A percentile compares a stretch with the other conserved stretches of the same genome.
phyloP scores from a whole-genome alignment of 768 basidiomycete genomes.

The Tylopilus cervinicoccineus region DNA sequence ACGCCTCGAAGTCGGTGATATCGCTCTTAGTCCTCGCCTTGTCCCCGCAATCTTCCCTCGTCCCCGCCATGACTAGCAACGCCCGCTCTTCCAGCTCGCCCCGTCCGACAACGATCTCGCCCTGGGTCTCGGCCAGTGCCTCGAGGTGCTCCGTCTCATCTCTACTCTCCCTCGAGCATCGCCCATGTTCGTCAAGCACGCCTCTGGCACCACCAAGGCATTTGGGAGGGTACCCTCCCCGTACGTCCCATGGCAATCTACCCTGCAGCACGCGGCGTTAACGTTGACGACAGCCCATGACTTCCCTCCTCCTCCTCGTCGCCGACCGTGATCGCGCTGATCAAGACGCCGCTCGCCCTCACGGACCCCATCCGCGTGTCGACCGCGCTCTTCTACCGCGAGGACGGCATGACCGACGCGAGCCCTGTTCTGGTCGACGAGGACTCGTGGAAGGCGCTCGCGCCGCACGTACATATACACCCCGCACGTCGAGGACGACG shows the following conservation, averaged over 20 bases:
- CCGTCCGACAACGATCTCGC: constrained; percentile 32
- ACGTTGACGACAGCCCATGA: too few relatives aligned
- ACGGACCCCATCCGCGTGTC: constrained; percentile 17
- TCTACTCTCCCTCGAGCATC: constrained; percentile 29
- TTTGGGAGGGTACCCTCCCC: constrained; percentile 30
- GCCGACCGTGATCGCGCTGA: constrained; percentile 24
- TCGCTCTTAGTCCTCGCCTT: too few relatives aligned
- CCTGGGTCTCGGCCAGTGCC: constrained; percentile 30
- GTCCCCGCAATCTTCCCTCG: too few relatives aligned
- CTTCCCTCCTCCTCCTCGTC: too few relatives aligned
- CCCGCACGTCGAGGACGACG: constrained; percentile 29
- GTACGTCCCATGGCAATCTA: too few relatives aligned
- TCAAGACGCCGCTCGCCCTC: constrained; percentile 18
- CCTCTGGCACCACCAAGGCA: constrained; percentile 18
- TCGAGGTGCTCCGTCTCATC: constrained; percentile 30
- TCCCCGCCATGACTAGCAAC: constrained; percentile 22
- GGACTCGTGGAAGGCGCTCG: constrained; percentile 32
- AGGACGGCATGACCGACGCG: constrained; percentile 26
- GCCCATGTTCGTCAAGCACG: constrained; percentile 26
- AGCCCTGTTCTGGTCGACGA: constrained; percentile 24
- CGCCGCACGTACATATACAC: constrained; percentile 30
- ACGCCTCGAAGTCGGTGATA: too few relatives aligned
- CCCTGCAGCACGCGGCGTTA: too few relatives aligned
- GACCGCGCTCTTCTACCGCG: constrained; percentile 27
- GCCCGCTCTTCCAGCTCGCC: constrained; percentile 29